Evolutionary conservation across 371 early-diverging fungal species (phyloP), one percentile per base, ranked within the genome.

Genomic region (Paraphysoderma sedebokerense): DNA sequence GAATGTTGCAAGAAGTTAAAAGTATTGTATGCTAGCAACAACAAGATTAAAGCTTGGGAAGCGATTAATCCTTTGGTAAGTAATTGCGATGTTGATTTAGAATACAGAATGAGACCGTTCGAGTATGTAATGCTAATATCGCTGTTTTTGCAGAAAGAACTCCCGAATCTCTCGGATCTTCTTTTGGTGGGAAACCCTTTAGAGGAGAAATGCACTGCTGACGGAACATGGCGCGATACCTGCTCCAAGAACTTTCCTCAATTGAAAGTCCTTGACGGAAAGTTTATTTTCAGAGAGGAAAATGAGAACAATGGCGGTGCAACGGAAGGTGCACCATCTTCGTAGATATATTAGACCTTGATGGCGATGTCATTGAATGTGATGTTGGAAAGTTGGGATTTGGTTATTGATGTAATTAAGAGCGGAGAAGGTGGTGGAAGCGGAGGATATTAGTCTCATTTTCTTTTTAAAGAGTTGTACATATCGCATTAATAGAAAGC

Each of bases 31-130:
- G 64, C 64, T 13, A 46, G 53, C 44, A 72, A 72, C 61, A 72
- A 72, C 57, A 72, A 67, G 57, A 61, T 72, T 48, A 70, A 70
- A 55, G 63, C 57, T 1, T 72, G 70, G 72, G 67, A 65, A 23
- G 72, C 61, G 7, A 38, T 70, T 7, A 47, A 38, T 6, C 8
- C 5, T 20, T 15, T 55, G 39, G 41, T 48, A 20, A 28, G 30
- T 4, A 15, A 8, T 15, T 5, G 3, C 15, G 23, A 5, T 15
- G 31, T 17, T 24, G 22, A 9, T 33, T 37, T 1, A 11, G 12
- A 9, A 30, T 33, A 22, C 5, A 49, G 11, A 15, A 1, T 38
- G n/a, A n/a, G n/a, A 12, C 17, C 13, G 44, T 24, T 41, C 22
- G 23, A 15, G 32, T 36, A 20, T 24, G 38, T 5, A 9, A 54